These are phyloP conservation scores for Cenococcum geophilum DNA, from an alignment of 495 filamentous ascomycete species.

Conservation along the genomic window DNA sequence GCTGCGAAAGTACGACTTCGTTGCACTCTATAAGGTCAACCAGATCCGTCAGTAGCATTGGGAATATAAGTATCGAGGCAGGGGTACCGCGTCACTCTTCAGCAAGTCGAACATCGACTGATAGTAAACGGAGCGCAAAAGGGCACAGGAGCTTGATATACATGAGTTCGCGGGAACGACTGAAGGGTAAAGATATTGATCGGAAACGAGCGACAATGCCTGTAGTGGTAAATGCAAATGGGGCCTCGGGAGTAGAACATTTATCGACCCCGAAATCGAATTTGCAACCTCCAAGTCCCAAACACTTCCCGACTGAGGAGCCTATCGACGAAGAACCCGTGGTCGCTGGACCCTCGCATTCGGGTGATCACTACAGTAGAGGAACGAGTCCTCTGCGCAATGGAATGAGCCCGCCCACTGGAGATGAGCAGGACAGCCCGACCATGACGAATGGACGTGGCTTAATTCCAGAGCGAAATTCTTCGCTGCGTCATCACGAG, in stretches of 20 bases:
- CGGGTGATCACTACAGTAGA: conserved; percentile 12
- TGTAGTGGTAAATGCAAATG: neutral
- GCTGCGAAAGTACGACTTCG: conserved; percentile 24
- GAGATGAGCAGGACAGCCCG: conserved; percentile 15
- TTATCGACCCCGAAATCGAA: conserved; percentile 1
- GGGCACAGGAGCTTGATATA: conserved; percentile 32
- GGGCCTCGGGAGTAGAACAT: conserved; percentile 11
- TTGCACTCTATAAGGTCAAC: conserved; percentile 22
- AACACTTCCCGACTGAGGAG: conserved; percentile 23
- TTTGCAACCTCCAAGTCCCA: conserved; percentile 18
- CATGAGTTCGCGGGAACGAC: conserved; percentile 36
- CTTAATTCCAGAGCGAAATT: conserved; percentile 26
- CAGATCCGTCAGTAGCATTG: conserved; percentile 28
- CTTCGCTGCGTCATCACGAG: conserved; percentile 28
- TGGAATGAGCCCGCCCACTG: conserved; percentile 12
- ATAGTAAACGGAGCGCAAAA: conserved; percentile 25
- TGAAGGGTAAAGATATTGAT: conserved; percentile 30
- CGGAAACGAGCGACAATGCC: conserved; percentile 24
- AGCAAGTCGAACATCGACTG: conserved; percentile 23
- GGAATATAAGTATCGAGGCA: conserved; percentile 29
- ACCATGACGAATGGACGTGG: conserved; percentile 14
- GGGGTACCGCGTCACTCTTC: conserved; percentile 18
- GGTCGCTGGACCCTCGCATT: conserved; percentile 23
- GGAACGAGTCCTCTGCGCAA: conserved; percentile 24
- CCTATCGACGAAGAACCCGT: conserved; percentile 32